phyloP scores from a whole-genome alignment of 2,329 filamentous ascomycete species.

The Aspergillus hiratsukae region DNA sequence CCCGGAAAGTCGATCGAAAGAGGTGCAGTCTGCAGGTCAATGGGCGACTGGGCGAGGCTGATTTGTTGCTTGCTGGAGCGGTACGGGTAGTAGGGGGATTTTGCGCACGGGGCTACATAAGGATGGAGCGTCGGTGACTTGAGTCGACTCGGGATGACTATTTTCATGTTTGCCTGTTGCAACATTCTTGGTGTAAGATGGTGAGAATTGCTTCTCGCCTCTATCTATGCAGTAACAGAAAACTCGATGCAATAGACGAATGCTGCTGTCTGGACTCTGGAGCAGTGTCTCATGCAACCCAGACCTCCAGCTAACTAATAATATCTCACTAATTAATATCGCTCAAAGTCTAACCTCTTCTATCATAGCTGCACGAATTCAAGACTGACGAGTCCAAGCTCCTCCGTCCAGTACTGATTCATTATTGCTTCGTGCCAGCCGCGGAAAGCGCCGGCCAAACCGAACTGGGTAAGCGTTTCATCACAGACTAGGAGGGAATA shows the following conservation, averaged over 20 bases:
- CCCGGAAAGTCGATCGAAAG: conserved; percentile 21
- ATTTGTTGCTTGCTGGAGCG: background rate
- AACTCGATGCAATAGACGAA: background rate
- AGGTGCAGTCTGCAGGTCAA: background rate
- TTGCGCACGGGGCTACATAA: conserved; percentile 20
- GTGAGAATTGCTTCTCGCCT: background rate
- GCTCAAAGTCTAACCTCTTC: background rate
- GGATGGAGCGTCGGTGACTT: conserved; percentile 23
- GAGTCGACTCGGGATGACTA: background rate
- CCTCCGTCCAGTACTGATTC: background rate
- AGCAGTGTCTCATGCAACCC: background rate
- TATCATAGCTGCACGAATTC: background rate
- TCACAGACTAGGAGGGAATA: background rate
- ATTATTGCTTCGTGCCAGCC: background rate
- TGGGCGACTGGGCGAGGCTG: background rate
- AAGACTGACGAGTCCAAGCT: background rate
- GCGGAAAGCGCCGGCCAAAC: background rate
- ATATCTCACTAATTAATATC: background rate
- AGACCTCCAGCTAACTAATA: background rate
- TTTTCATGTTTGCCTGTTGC: background rate
- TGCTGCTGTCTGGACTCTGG: background rate
- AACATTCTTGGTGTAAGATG: background rate
- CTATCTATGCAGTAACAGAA: background rate
- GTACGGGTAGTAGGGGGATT: background rate
- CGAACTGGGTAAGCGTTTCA: background rate